Conservation (phyloP, 78 protist species). For the Emiliania huxleyi region DNA sequence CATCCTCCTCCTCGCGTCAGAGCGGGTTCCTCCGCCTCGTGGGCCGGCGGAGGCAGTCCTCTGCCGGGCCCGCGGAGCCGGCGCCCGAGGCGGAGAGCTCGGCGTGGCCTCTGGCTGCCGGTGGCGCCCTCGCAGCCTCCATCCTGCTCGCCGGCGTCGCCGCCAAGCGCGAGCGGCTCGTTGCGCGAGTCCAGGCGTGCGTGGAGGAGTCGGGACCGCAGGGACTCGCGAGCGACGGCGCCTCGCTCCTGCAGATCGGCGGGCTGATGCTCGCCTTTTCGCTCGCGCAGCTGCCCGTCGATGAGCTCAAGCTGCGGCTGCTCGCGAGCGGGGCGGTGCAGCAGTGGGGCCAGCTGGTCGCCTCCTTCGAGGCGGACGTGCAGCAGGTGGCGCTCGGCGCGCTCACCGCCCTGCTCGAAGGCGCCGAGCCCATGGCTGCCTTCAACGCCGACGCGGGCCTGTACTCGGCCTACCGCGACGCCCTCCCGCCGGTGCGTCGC, state of each 20-base stretch:
- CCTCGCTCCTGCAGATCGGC: not conserved
- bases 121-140: not conserved
- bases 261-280: not conserved
- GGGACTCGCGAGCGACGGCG: not conserved
- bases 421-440: not conserved
- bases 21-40: too few species aligned
- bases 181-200: not conserved
- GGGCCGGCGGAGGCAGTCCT: too few species aligned
- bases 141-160: not conserved
- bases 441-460: not conserved
- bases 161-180: not conserved
- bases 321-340: not conserved
- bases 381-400: not conserved
- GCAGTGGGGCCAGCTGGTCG: not conserved
- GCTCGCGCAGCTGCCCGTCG: not conserved
- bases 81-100: not conserved
- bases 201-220: not conserved
- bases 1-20: too few species aligned
- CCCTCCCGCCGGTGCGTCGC: not conserved
- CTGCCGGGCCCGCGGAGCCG: too few species aligned
- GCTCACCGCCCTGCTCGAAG: not conserved
- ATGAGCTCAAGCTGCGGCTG: not conserved
- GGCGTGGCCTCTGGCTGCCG: not conserved
- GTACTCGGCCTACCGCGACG: not conserved
- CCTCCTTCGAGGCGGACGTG: not conserved